Evolutionary conservation across 371 early-diverging fungal species (phyloP).

Genomic region (Haplosporangium sp.): DNA sequence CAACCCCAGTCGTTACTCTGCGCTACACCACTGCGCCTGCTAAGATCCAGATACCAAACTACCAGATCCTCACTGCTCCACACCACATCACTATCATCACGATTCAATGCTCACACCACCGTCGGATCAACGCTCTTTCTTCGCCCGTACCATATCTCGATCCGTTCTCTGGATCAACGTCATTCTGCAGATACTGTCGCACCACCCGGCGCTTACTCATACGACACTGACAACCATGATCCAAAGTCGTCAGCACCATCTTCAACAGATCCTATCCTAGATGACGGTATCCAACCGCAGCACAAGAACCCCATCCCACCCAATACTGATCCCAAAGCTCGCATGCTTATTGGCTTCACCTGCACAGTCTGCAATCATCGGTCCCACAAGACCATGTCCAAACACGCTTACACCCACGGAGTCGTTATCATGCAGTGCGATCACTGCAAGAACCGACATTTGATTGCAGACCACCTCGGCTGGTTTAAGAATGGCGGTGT

Average conservation of each 20-base stretch:
- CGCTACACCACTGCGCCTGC: too few species aligned
- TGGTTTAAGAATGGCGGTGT: constrained; percentile 84
- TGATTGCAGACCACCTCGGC: constrained; percentile 96
- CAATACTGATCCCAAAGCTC: constrained; percentile 61
- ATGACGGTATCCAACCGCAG: constrained; percentile 33
- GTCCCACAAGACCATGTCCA: constrained; percentile 90
- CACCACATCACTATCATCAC: background rate
- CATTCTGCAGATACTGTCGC: background rate
- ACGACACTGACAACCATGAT: background rate
- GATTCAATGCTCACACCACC: background rate
- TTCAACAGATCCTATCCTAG: background rate
- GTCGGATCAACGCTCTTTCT: background rate
- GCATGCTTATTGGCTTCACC: constrained; percentile 91
- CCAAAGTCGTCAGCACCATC: background rate
- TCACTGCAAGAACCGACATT: constrained; percentile 89
- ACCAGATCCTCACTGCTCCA: background rate
- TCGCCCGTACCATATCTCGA: constrained; percentile 38
- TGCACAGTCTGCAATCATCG: constrained; percentile 93
- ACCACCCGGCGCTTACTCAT: background rate
- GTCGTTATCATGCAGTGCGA: constrained; percentile 95
- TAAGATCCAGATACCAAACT: too few species aligned
- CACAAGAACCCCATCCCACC: constrained; percentile 47
- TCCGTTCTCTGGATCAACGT: constrained; percentile 25
- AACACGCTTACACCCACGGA: constrained; percentile 88
- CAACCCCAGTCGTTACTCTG: too few species aligned